Evolutionary conservation across 805 yeast species (phyloP), one percentile per base, ranked within the genome.

Genomic region (Pichia californica): DNA sequence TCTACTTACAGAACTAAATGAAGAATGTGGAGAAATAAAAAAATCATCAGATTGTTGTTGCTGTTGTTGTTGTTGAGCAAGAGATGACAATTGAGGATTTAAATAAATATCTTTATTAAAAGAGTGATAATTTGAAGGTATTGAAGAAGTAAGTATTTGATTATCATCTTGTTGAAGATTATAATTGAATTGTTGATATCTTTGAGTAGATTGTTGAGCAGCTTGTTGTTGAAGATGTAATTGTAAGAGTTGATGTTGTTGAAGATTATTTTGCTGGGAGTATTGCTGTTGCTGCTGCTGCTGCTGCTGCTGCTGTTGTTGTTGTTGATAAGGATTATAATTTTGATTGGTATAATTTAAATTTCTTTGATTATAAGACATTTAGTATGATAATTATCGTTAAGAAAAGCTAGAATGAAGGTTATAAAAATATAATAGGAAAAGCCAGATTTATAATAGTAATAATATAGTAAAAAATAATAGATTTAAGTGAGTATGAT

Each of bases 1-100:
- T 36, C 52, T 54, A 25, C 61, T 52, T n/a, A 49, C 40, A n/a
- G 62, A 56, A 31, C 61, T 55, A 21, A 59, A 37, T 5, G 65
- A 57, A 8, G 64, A 61, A 36, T 57, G 61, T 1, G 62, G 59
- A 7, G 65, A 61, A 15, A 43, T 38, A 31, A 38, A 42, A 10
- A 47, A 48, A 4, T 57, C 60, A n/a, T 51, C 42, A 35, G 40
- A 43, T 26, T 40, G 39, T 15, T 43, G 33, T 25, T 28, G 38
- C n/a, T n/a, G n/a, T n/a, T n/a, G n/a, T n/a, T n/a, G n/a, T n/a
- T n/a, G n/a, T 16, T 25, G 27, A 25, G 27, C 6, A 11, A 21
- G n/a, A 5, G 30, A 33, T n/a, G 13, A 11, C 8, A 51, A 19
- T 40, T 52, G 29, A 46, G 41, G 31, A 46, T 56, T 23, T 51